Percentiles rank a stretch among this genome's conserved stretches.
Conservation (phyloP, 2,329 filamentous ascomycete species). For the Aspergillus tubingensis region DNA sequence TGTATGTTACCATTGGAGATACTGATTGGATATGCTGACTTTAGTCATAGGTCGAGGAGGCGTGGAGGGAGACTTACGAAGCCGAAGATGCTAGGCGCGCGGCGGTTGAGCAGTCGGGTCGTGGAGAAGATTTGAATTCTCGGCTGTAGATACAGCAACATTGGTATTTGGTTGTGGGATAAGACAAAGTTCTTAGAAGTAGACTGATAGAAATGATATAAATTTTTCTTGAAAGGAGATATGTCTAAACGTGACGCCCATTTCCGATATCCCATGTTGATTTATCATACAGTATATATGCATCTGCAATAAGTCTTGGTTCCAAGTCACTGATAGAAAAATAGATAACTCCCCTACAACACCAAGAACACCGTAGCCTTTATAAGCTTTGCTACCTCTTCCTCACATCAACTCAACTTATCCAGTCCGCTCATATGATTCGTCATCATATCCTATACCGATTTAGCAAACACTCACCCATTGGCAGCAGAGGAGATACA, state of each 20-base stretch:
- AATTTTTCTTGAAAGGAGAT: too few relatives aligned
- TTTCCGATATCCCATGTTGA: too few relatives aligned
- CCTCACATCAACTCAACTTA: background rate
- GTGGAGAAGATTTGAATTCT: background rate
- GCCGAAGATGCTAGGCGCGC: slow-evolving; percentile 7
- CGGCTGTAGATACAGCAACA: background rate
- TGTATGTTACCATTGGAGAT: background rate
- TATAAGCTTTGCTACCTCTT: too few relatives aligned
- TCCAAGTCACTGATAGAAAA: too few relatives aligned
- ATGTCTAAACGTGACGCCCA: too few relatives aligned
- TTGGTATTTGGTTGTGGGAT: background rate
- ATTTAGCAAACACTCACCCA: background rate
- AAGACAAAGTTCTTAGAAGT: too few relatives aligned
- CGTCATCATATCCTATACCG: background rate
- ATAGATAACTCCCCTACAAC: too few relatives aligned
- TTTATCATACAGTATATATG: too few relatives aligned
- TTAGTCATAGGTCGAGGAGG: slow-evolving; percentile 11
- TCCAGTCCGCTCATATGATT: background rate
- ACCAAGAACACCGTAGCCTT: too few relatives aligned
- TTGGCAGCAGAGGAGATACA: background rate
- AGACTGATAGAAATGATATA: too few relatives aligned
- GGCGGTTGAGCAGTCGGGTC: background rate
- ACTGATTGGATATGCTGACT: background rate
- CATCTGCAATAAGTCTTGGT: too few relatives aligned
- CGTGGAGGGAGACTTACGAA: slow-evolving; percentile 4